Evolutionary conservation across 495 filamentous ascomycete species (phyloP).

Genomic region (Neurospora sp.): DNA sequence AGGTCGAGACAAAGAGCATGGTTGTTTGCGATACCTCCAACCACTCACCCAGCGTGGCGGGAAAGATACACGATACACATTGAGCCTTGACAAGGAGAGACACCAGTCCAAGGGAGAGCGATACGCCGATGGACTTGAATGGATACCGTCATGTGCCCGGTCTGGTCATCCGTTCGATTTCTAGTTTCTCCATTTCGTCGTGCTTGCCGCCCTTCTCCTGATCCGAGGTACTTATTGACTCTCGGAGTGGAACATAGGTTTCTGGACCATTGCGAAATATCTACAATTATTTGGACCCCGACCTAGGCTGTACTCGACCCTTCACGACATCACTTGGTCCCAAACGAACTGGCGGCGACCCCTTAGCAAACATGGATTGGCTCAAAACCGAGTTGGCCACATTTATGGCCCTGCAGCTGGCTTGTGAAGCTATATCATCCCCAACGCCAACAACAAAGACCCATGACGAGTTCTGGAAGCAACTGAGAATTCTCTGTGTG

Average conservation of each 20-base stretch:
- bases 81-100: too few relatives aligned
- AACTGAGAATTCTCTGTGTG: not conserved
- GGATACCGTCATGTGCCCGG: not conserved
- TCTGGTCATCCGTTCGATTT: not conserved
- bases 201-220: not conserved
- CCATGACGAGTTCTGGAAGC: not conserved
- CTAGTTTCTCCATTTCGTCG: not conserved
- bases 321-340: too few relatives aligned
- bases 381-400: not conserved
- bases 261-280: too few relatives aligned
- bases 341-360: too few relatives aligned
- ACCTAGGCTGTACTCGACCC: too few relatives aligned
- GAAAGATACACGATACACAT: not conserved
- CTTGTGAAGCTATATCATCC: not conserved
- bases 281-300: too few relatives aligned
- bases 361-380: not conserved
- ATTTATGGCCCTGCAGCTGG: not conserved
- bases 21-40: not conserved
- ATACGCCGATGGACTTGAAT: not conserved
- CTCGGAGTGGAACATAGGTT: too few relatives aligned
- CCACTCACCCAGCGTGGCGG: not conserved
- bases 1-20: not conserved
- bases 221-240: not conserved
- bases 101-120: not conserved
- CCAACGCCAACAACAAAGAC: too few relatives aligned